Base-by-base conservation (phyloP, 305 asterid genomes). In the Stenogyne calaminthoides region DNA sequence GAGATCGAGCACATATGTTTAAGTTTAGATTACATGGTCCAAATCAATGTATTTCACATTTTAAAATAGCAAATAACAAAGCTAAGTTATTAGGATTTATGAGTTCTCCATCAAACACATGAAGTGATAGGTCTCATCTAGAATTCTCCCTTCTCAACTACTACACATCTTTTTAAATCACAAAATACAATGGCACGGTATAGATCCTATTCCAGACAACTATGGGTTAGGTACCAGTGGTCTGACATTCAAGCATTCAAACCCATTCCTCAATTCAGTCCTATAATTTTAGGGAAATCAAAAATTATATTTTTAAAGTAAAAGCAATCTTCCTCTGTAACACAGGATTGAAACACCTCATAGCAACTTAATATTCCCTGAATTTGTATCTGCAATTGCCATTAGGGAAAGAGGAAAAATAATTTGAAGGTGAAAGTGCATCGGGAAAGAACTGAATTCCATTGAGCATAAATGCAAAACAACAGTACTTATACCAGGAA, bases 11-110 rank as follows among this genome's bases (percentile, higher is more conserved):
- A 52, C n/a, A 15, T 42, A 40, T 0, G 1, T 58, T 58, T 32
- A 61, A 61, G n/a, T n/a, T 49, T n/a, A 49, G 11, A 39, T 49
- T 7, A 22, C 69, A 37, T 3, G 20, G 27, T 32, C 70, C 52
- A 61, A 40, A 29, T 34, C 6, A 19, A 59, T 61, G 58, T 46
- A 32, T 22, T 67, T 67, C 36, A 75, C 51, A 34, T 67, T 67
- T 32, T 54, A 60, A 22, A 54, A 36, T 36, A 22, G 22, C 51
- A 67, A 51, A 39, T 49, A 37, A 14, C 14, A 54, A 56, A 22
- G 27, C 34, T 22, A 22, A 22, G 25, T 22, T 22, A 22, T 22
- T 22, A 39, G 55, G 57, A 36, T 40, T 32, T 6, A 70, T 57
- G 3, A 63, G 27, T n/a, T 1, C 67, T 64, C 40, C 32, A 63